Evolutionary conservation across 441 rosid genomes (phyloP).

Genomic region (Brassica hybrid): DNA sequence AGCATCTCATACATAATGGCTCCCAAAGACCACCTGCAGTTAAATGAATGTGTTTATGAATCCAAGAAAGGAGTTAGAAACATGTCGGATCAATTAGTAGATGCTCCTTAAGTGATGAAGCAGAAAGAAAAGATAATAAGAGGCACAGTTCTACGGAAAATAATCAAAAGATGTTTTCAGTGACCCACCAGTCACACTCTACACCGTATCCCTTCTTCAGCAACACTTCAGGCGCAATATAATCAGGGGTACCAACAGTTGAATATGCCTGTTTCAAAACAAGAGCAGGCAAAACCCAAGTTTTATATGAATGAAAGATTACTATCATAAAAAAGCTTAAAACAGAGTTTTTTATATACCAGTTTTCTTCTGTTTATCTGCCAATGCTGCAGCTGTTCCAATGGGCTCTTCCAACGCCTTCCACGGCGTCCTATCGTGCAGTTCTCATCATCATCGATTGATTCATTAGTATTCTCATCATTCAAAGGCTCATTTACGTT

Average conservation of each 20-base stretch:
- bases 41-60: slow-evolving; percentile 32
- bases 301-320: not conserved
- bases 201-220: slow-evolving; percentile 96
- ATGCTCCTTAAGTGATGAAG: slow-evolving; percentile 3
- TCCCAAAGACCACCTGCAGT: slow-evolving; percentile 95
- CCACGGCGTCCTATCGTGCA: slow-evolving; percentile 62
- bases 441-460: slow-evolving; percentile 71
- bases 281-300: slow-evolving; percentile 31
- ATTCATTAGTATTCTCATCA: slow-evolving; percentile 72
- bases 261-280: slow-evolving; percentile 74
- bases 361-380: slow-evolving; percentile 89
- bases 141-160: slow-evolving; percentile 17
- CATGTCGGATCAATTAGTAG: not conserved
- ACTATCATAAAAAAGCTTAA: not conserved
- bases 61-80: not conserved
- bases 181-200: slow-evolving; percentile 94
- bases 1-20: slow-evolving; percentile 99
- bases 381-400: slow-evolving; percentile 95
- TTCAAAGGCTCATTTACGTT: slow-evolving; percentile 74
- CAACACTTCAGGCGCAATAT: slow-evolving; percentile 97
- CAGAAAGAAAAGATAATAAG: slow-evolving; percentile 1
- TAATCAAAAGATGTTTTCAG: slow-evolving; percentile 2
- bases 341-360: slow-evolving; percentile 50
- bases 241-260: slow-evolving; percentile 97
- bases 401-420: slow-evolving; percentile 86